Percentiles rank a stretch among this genome's conserved stretches.
phyloP scores from a whole-genome alignment of 2,329 filamentous ascomycete genomes.

The Raffaelea arxii region DNA sequence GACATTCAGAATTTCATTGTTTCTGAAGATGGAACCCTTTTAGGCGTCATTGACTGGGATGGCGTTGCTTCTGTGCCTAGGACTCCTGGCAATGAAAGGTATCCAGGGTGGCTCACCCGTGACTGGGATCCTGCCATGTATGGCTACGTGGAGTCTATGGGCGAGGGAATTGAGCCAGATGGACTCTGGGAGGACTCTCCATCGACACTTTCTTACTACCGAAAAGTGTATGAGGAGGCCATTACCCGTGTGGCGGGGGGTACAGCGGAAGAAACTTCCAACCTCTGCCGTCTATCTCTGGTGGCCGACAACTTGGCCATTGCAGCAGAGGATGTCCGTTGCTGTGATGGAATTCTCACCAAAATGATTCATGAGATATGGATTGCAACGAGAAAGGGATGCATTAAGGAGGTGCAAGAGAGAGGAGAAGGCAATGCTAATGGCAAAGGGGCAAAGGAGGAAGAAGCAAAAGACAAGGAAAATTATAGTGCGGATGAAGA shows the following conservation, averaged over 20 bases:
- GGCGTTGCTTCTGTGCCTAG: slow-evolving; percentile 15
- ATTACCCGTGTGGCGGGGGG: not conserved
- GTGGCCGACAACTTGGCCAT: slow-evolving; percentile 8
- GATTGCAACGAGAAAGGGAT: no score
- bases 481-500: no score
- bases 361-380: slow-evolving; percentile 6
- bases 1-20: slow-evolving; percentile 22
- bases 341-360: slow-evolving; percentile 1
- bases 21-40: slow-evolving; percentile 17
- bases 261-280: not conserved
- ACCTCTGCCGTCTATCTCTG: slow-evolving; percentile 9
- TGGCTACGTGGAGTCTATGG: slow-evolving; percentile 11
- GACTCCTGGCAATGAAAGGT: slow-evolving; percentile 15
- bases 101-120: slow-evolving; percentile 14
- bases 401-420: no score
- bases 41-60: slow-evolving; percentile 21
- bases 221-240: slow-evolving; percentile 5
- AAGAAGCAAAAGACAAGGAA: no score
- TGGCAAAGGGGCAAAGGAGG: no score
- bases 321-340: slow-evolving; percentile 2
- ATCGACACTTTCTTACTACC: slow-evolving; percentile 9
- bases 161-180: slow-evolving; percentile 8
- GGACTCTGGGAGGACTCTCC: slow-evolving; percentile 15
- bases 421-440: no score
- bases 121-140: slow-evolving; percentile 17